Evolutionary conservation across 2,329 filamentous ascomycete species (phyloP), one percentile per base, ranked within the genome.

Genomic region (Hypoxylon sp.): DNA sequence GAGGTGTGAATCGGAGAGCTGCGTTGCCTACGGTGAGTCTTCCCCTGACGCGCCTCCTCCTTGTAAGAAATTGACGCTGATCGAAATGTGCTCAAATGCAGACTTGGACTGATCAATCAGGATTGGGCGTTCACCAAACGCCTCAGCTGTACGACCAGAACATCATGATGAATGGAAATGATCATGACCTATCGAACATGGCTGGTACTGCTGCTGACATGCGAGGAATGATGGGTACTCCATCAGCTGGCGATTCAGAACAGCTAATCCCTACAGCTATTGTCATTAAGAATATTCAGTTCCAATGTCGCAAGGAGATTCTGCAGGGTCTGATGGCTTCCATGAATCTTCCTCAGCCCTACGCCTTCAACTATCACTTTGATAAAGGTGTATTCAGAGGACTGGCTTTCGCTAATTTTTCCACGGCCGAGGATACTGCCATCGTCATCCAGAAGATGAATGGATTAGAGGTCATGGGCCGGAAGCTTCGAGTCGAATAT

Each of bases 351-450:
- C 94, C 94, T 1, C 84, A 97, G 62, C 94, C 94, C 0, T 99
- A 99, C 68, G 94, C 94, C 8, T 99, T 99, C 80, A 99, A 99
- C 78, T 97, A 99, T 68, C 94, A 99, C 73, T 99, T 99, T 68
- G 94, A 99, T 70, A 95, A 96, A 65, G 94, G 94, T 19, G 92
- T 99, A 19, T 99, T 99, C 77, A 82, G 94, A 50, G 94, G 94
- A 5, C 78, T 99, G 41, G 94, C 94, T 2, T 99, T 99, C 75
- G 94, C 94, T 68, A 99, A 99, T 74, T 99, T 97, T 71, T 96
- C 94, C 25, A 96, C 91, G 11, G 86, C 94, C 1, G 90, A 97
- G 60, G 94, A 99, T 72, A 99, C 94, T 0, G 88, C 90, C 8
- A 82, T 88, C 38, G 94, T 97, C 38, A 99, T 99, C 57, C 89